A percentile compares a stretch with the other conserved stretches of the same genome.
These are phyloP conservation scores for Epichloe gansuensis DNA, from an alignment of 2,329 filamentous ascomycete species.

Conservation along the genomic window DNA sequence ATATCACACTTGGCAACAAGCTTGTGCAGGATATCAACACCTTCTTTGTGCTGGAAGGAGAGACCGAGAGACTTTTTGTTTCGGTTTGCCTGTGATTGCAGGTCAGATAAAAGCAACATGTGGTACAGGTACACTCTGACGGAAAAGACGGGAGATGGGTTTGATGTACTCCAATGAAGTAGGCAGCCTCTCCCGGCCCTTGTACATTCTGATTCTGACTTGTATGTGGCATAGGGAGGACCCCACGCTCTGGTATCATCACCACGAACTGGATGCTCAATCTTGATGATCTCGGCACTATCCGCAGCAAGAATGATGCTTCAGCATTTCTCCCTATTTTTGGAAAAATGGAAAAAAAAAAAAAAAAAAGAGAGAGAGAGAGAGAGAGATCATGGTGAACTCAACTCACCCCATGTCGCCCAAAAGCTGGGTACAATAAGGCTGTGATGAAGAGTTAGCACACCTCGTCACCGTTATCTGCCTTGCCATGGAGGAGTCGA, in stretches of 20 bases:
- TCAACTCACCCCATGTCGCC: constrained; percentile 77
- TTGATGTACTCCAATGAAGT: constrained; percentile 69
- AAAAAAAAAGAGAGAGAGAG: background rate
- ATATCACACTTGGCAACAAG: constrained; percentile 80
- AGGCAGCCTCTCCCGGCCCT: constrained; percentile 84
- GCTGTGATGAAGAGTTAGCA: constrained; percentile 39
- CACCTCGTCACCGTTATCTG: background rate
- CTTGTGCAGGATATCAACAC: constrained; percentile 76
- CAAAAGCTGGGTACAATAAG: constrained; percentile 93
- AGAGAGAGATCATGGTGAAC: too few species aligned
- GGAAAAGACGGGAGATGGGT: background rate
- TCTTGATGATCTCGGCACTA: constrained; percentile 92
- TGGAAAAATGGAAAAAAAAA: too few species aligned
- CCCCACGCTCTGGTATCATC: constrained; percentile 97
- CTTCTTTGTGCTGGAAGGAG: constrained; percentile 76
- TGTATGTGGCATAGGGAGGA: constrained; percentile 79
- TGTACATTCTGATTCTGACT: constrained; percentile 41
- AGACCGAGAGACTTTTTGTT: constrained; percentile 93
- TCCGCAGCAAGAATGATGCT: background rate
- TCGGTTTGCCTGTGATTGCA: constrained; percentile 60
- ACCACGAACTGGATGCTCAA: constrained; percentile 82
- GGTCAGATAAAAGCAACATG: background rate
- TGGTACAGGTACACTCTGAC: background rate
- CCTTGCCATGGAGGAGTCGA: background rate
- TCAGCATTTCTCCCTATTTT: background rate